Base-by-base conservation (phyloP, 768 basidiomycete genomes). In the Crassisporium funariophilum region DNA sequence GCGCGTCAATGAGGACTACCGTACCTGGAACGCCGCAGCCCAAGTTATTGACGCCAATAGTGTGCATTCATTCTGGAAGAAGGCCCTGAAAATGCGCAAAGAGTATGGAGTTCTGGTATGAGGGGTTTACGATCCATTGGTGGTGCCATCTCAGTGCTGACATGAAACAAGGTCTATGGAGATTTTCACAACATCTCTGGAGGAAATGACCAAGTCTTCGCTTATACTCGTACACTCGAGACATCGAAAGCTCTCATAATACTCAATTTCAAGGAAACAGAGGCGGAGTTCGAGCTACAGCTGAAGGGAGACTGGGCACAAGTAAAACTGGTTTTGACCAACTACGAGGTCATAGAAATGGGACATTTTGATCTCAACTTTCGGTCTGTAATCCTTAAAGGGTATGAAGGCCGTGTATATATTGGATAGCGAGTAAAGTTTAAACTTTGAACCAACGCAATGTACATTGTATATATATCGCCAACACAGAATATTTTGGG, bases 1-100 rank as follows among this genome's bases (percentile, higher is more conserved):
- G 84, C 71, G 83, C 19, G 78, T 84, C 5, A 83, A 86, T 55
- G 83, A 85, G 29, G 84, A 88, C 54, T 85, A 80, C 57, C 45
- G 52, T n/a, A 49, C 52, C 0, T 85, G 82, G 76, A 88, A 87
- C 53, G 83, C 70, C 12, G 70, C 55, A 1, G 62, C 58, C 10
- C 79, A 88, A 62, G 31, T 69, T 12, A 51, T 56, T 0, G 77
- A 86, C 46, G 53, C 65, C 1, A 53, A 68, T n/a, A 85, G 82
- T 55, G 82, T 85, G 2, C 70, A 69, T 35, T 57, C 69, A 2
- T 89, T 88, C 61, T 90, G 79, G 75, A 82, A 81, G 59, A 61
- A 65, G 15, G 76, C 83, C 7, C 57, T 88, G 23, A 52, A 45
- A 12, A 45, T 82, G 2, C 72, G 87, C 17, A 84, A 85, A 54